phyloP scores from a whole-genome alignment of 1,139 yeast genomes.

The Suhomyces panamericanus region DNA sequence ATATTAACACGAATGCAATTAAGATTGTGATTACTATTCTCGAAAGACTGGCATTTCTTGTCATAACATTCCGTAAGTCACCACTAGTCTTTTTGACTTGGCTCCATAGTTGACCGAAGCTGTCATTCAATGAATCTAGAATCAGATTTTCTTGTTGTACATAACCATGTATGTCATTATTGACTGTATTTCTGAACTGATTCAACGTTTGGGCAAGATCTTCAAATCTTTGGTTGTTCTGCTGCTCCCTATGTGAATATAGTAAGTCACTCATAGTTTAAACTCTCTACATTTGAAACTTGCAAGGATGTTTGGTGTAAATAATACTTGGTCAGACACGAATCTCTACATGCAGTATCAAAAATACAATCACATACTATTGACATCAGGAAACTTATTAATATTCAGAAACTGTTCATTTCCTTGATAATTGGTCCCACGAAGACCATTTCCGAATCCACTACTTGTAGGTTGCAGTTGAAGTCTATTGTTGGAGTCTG shows the following conservation, averaged over 20 bases:
- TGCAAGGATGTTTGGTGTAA: background rate
- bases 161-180: constrained; percentile 44
- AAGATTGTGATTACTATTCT: constrained; percentile 51
- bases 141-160: constrained; percentile 44
- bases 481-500: constrained; percentile 14
- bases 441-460: constrained; percentile 37
- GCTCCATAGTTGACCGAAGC: constrained; percentile 59
- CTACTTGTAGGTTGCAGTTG: constrained; percentile 38
- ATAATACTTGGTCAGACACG: background rate
- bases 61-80: constrained; percentile 56
- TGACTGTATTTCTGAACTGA: constrained; percentile 47
- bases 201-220: constrained; percentile 47
- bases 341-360: background rate
- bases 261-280: constrained; percentile 34
- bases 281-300: background rate
- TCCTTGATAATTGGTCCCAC: background rate
- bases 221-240: constrained; percentile 47
- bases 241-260: constrained; percentile 47
- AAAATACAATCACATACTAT: constrained; percentile 17
- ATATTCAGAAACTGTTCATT: constrained; percentile 29
- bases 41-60: constrained; percentile 44
- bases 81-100: constrained; percentile 67
- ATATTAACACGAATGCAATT: constrained; percentile 60
- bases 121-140: constrained; percentile 56
- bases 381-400: constrained; percentile 32